Evolutionary conservation across 306 rosid genomes (phyloP).

Genomic region (Vigna angularis): DNA sequence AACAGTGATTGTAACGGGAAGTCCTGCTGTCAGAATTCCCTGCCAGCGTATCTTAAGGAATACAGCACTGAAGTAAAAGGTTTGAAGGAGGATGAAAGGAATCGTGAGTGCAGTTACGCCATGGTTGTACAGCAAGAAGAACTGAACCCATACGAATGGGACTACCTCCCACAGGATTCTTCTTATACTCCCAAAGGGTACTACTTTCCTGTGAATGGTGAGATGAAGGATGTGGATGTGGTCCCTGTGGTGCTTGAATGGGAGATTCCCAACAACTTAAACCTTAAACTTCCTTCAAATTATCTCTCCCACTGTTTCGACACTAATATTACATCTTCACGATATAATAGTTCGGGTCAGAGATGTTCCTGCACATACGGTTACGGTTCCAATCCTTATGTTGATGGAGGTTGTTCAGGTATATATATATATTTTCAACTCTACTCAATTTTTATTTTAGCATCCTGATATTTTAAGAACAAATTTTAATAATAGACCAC

Average conservation of each 20-base stretch:
- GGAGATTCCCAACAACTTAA: background rate
- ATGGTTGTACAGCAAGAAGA: background rate
- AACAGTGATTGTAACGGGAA: background rate
- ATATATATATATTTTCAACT: no score
- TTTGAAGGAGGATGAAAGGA: background rate
- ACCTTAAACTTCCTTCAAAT: no score
- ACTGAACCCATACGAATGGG: no score
- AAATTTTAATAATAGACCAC: no score
- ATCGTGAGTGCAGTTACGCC: background rate
- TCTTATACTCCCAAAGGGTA: no score
- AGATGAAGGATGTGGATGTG: background rate
- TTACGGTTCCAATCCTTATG: background rate
- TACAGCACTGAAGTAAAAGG: background rate
- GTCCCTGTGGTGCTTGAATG: constrained; percentile 20
- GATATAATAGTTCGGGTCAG: rapidly evolving
- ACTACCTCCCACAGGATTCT: no score
- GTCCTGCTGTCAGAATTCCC: constrained; percentile 15
- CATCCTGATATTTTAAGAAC: no score
- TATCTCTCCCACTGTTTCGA: rapidly evolving
- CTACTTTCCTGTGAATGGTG: rapidly evolving
- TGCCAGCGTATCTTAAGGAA: background rate
- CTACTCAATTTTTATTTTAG: no score
- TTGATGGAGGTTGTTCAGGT: background rate
- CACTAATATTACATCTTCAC: background rate
- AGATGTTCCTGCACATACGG: background rate